phyloP scores from a whole-genome alignment of 805 yeast species.

The Wickerhamomyces bisporus region DNA sequence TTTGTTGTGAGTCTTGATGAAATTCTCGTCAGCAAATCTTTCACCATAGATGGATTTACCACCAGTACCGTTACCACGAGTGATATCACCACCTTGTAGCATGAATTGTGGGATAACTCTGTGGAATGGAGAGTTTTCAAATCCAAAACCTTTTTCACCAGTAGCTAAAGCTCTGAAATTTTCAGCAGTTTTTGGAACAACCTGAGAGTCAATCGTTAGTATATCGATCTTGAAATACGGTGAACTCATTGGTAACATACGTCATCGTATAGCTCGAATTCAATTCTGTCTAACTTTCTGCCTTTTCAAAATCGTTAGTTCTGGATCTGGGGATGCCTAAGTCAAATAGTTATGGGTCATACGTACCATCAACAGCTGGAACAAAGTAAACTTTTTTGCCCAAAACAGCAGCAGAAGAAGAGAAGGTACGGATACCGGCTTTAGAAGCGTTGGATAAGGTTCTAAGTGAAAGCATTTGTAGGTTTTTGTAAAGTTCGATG shows the following conservation, averaged over 20 bases:
- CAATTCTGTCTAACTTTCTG: slow-evolving; percentile 37
- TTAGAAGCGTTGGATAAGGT: slow-evolving; percentile 10
- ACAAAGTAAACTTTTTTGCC: slow-evolving; percentile 53
- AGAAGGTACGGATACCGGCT: slow-evolving; percentile 17
- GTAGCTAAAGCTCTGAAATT: slow-evolving; percentile 80
- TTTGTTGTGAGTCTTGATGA: slow-evolving; percentile 64
- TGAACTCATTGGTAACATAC: too few relatives aligned
- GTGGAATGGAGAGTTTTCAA: slow-evolving; percentile 83
- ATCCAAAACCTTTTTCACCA: slow-evolving; percentile 75
- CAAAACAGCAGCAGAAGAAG: slow-evolving; percentile 22
- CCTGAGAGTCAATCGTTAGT: slow-evolving; percentile 9
- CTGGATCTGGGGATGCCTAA: background rate
- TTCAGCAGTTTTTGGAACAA: slow-evolving; percentile 73
- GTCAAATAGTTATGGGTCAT: too few relatives aligned
- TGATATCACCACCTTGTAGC: slow-evolving; percentile 95
- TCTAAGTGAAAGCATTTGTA: slow-evolving; percentile 5
- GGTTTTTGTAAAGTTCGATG: too few relatives aligned
- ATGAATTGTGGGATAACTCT: slow-evolving; percentile 92
- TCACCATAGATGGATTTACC: slow-evolving; percentile 83
- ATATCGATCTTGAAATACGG: background rate
- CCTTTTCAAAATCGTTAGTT: slow-evolving; percentile 5
- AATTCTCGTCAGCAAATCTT: slow-evolving; percentile 58
- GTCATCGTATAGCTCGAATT: slow-evolving; percentile 28
- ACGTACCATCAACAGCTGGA: slow-evolving; percentile 45
- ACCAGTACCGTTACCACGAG: slow-evolving; percentile 86